Conservation (phyloP, 2,329 filamentous ascomycete species). For the Penicillium sp. region DNA sequence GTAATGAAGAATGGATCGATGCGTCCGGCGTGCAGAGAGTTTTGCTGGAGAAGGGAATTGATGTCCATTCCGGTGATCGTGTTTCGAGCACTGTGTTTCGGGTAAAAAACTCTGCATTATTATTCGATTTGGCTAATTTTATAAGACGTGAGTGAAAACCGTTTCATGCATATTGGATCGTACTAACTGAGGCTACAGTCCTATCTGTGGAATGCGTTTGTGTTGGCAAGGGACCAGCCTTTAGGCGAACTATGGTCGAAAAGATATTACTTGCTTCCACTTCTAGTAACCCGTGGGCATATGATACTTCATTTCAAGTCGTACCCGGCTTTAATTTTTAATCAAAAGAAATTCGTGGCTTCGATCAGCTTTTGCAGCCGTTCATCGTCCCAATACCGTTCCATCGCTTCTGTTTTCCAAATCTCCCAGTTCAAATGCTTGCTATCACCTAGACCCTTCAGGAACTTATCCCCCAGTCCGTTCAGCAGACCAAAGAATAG, state of each 20-base stretch:
- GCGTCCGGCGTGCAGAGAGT: conserved; percentile 25
- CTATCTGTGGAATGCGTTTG: conserved; percentile 19
- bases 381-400: background rate
- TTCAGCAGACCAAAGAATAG: conserved; percentile 1
- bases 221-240: conserved; percentile 24
- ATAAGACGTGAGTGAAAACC: conserved; percentile 18
- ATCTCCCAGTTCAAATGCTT: conserved; percentile 1
- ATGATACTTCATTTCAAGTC: background rate
- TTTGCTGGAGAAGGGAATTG: conserved; percentile 17
- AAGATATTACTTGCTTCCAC: conserved; percentile 20
- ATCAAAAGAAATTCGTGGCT: background rate
- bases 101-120: conserved; percentile 1
- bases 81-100: conserved; percentile 7
- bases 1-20: conserved; percentile 22
- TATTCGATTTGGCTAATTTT: conserved; percentile 16
- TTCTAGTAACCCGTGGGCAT: conserved; percentile 12
- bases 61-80: conserved; percentile 7
- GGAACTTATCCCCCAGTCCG: background rate
- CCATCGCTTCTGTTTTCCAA: background rate
- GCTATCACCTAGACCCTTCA: background rate
- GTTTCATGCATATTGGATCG: background rate
- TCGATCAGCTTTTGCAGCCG: conserved; percentile 1
- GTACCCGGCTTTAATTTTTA: background rate
- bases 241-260: conserved; percentile 22
- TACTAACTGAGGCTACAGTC: conserved; percentile 5